These are phyloP conservation scores for Cicer chorassanicum DNA, from an alignment of 306 rosid species.

Conservation along the genomic window DNA sequence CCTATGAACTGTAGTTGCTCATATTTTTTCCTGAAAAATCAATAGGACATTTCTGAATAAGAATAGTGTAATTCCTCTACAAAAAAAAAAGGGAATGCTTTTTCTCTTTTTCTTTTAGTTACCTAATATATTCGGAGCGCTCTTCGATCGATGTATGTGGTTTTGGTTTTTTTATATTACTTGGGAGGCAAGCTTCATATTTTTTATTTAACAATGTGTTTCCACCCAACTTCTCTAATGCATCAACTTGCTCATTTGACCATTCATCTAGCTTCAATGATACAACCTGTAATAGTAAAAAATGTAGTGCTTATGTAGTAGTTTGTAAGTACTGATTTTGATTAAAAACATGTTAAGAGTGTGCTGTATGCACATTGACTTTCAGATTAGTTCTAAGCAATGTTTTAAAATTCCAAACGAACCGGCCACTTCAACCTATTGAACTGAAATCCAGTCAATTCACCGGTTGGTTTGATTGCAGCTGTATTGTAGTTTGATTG, in stretches of 20 bases:
- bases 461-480: too few species aligned
- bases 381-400: too few species aligned
- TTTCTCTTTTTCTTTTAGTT: slow-evolving; percentile 8
- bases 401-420: too few species aligned
- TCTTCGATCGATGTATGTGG: slow-evolving; percentile 79
- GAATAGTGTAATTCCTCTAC: slow-evolving; percentile 19
- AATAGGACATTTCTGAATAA: slow-evolving; percentile 38
- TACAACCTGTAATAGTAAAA: slow-evolving; percentile 63
- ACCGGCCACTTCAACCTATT: too few species aligned
- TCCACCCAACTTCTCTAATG: slow-evolving; percentile 72
- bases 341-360: background rate
- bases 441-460: too few species aligned
- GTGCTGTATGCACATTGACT: too few species aligned
- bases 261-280: slow-evolving; percentile 91
- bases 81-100: background rate
- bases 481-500: too few species aligned
- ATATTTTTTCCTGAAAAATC: slow-evolving; percentile 77
- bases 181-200: slow-evolving; percentile 77
- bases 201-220: slow-evolving; percentile 67
- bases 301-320: background rate
- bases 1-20: slow-evolving; percentile 62
- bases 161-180: slow-evolving; percentile 59
- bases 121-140: slow-evolving; percentile 82
- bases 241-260: slow-evolving; percentile 79
- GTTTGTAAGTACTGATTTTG: background rate